phyloP scores from a whole-genome alignment of 352 stramenopile species.

The Globisporangium canariense region DNA sequence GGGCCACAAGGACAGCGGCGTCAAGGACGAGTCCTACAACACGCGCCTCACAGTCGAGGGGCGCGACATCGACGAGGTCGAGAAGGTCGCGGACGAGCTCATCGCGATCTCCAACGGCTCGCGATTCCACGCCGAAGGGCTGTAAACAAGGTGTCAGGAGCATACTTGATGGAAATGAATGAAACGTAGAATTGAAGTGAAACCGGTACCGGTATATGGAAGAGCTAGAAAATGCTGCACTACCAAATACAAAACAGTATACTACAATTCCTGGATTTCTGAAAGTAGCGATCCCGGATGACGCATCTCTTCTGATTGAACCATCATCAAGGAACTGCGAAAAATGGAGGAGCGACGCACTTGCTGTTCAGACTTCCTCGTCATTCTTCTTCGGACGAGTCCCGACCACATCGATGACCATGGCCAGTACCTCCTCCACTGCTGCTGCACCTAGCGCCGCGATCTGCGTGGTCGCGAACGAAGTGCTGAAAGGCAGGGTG shows the following conservation, averaged over 20 bases:
- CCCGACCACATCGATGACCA: not conserved
- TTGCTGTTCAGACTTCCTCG: not conserved
- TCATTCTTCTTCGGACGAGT: not conserved
- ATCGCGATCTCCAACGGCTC: slow-evolving; percentile 22
- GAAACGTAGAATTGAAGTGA: not conserved
- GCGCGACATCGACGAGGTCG: slow-evolving; percentile 44
- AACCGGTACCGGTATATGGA: not conserved
- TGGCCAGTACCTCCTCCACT: not conserved
- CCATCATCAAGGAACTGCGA: not conserved
- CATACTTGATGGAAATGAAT: not conserved
- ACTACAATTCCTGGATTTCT: not conserved
- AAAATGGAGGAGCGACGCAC: not conserved
- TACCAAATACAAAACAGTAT: not conserved
- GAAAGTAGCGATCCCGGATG: not conserved
- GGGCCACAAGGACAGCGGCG: slow-evolving; percentile 49
- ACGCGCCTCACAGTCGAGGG: slow-evolving; percentile 69
- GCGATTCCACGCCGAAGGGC: slow-evolving; percentile 13
- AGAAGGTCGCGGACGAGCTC: slow-evolving; percentile 49
- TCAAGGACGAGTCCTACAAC: slow-evolving; percentile 59
- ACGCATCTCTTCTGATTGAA: not conserved
- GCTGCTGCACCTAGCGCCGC: slow-evolving; percentile 44
- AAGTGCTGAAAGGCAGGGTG: slow-evolving; percentile 84
- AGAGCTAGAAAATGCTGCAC: not conserved
- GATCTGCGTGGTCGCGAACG: slow-evolving; percentile 79
- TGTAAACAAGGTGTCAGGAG: not conserved